phyloP scores from a whole-genome alignment of 106 monocot species.

The Dactylorhiza incarnata region DNA sequence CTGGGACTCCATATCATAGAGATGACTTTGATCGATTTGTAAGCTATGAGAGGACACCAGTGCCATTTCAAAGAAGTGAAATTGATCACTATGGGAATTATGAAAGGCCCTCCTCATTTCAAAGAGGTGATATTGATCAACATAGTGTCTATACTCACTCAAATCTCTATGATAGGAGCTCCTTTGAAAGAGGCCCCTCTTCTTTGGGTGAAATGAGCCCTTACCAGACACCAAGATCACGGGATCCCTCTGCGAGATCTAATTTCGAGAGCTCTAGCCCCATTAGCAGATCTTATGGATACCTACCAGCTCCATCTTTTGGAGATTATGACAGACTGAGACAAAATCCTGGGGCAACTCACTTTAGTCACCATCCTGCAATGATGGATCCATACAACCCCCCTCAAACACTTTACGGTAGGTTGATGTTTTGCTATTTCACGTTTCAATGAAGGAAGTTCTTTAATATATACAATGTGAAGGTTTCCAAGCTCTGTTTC shows the following conservation, averaged over 20 bases:
- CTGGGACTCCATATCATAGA: neutral
- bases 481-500: neutral
- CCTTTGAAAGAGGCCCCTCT: constrained; percentile 12
- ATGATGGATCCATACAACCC: constrained; percentile 8
- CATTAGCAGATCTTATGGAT: neutral
- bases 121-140: constrained; percentile 9
- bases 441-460: neutral
- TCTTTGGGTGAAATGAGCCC: constrained; percentile 4
- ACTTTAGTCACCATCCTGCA: constrained; percentile 10
- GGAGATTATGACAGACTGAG: constrained; percentile 11
- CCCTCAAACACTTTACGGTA: constrained; percentile 26
- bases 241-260: constrained; percentile 3
- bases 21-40: neutral
- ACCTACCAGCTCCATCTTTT: constrained; percentile 10
- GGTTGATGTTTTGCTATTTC: neutral
- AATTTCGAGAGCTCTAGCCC: constrained; percentile 2
- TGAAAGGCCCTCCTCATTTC: constrained; percentile 5
- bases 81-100: constrained; percentile 3
- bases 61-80: constrained; percentile 1
- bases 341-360: constrained; percentile 9
- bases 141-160: constrained; percentile 2
- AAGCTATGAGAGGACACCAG: constrained; percentile 6
- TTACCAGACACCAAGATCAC: constrained; percentile 6
- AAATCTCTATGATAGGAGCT: constrained; percentile 8
- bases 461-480: neutral